Base-by-base conservation (phyloP, 2,329 filamentous ascomycete genomes). In the Ramularia endophylla region DNA sequence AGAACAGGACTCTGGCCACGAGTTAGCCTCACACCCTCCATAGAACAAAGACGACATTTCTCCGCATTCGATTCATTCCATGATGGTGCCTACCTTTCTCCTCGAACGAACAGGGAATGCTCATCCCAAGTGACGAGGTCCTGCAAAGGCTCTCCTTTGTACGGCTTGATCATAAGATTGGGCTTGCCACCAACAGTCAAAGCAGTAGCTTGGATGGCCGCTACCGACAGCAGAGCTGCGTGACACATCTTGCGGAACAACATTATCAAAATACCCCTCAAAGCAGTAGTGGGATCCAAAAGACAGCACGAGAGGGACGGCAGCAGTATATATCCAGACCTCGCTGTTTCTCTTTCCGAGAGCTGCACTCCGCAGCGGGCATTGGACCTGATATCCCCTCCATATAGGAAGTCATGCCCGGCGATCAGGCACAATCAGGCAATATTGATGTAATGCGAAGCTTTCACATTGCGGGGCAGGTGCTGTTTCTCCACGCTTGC, bases 121-220 rank as follows among this genome's bases (percentile, higher is more conserved):
- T 83, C 72, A 58, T 88, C 84, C 77, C 81, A 88, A 33, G 80
- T 85, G 15, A 80, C 76, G 53, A 78, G 71, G 58, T 77, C 67
- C 55, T 80, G 77, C 34, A 79, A 56, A 17, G 66, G 59, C 43
- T 68, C 72, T 33, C 73, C 65, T 51, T 72, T 72, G 49, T 69
- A 68, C 4, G 65, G 62, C 48, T 69, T 63, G 28, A 74, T 73
- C 47, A 72, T 66, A 15, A 70, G 59, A 51, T 72, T 68, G 8
- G 71, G 63, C 40, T 68, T 69, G 44, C 73, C 71, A 27, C 66
- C 71, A 44, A 77, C 63, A 9, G 71, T 64, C 44, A 72, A 61
- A 40, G 70, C 73, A 44, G 53, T 44, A 9, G 49, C 50, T 36
- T 52, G 49, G 2, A 53, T 20, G 8, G 53, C 48, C 8, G 41